Conservation (phyloP, 805 yeast genomes). For the Candida sakaeoensis region DNA sequence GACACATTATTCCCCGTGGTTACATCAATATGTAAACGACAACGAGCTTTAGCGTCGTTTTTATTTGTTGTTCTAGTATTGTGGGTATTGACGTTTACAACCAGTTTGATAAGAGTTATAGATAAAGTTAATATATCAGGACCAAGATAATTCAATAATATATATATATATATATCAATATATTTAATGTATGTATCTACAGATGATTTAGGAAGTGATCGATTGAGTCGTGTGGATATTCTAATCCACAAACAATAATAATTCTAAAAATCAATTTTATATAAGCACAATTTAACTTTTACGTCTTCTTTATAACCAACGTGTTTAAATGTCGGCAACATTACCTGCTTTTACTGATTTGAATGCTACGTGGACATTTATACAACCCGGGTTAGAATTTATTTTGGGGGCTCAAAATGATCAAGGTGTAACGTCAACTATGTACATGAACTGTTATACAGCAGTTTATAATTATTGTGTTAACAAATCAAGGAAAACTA, state of each 20-base stretch:
- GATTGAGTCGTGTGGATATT: not conserved
- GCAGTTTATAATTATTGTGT: slow-evolving; percentile 93
- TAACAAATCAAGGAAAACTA: slow-evolving; percentile 53
- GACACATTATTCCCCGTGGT: slow-evolving; percentile 29
- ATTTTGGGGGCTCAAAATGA: slow-evolving; percentile 68
- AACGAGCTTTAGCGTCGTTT: slow-evolving; percentile 74
- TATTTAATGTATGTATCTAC: not conserved
- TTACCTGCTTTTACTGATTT: slow-evolving; percentile 59
- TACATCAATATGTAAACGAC: slow-evolving; percentile 67
- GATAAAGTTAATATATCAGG: slow-evolving; percentile 44
- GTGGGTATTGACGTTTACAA: slow-evolving; percentile 84
- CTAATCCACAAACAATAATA: not conserved
- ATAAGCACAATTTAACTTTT: not conserved
- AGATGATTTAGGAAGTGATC: not conserved
- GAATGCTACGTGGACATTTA: slow-evolving; percentile 70
- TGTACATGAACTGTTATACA: slow-evolving; percentile 89
- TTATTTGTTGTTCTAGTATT: slow-evolving; percentile 67
- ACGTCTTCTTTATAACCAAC: not conserved
- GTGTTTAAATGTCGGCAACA: slow-evolving; percentile 3
- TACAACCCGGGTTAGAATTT: slow-evolving; percentile 70
- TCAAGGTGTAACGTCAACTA: slow-evolving; percentile 58
- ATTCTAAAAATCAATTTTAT: not conserved
- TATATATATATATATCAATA: not conserved
- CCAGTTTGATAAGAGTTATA: slow-evolving; percentile 80
- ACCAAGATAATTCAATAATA: slow-evolving; percentile 2